Conservation (phyloP, 768 basidiomycete species). For the Amanita polypyramis region DNA sequence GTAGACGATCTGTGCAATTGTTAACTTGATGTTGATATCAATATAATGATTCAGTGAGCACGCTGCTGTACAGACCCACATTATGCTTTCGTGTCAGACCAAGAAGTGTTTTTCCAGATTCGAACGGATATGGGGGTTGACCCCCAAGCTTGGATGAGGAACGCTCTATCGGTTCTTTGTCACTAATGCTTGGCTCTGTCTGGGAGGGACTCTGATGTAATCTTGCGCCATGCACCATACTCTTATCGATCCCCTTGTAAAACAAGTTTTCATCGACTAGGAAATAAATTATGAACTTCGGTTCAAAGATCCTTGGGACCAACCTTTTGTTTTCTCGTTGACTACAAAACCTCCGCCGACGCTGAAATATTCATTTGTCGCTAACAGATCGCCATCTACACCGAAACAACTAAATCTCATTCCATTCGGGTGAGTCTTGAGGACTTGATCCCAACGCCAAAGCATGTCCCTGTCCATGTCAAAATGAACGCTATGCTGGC, state of each 20-base stretch:
- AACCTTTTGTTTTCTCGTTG: constrained; percentile 87
- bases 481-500: constrained; percentile 67
- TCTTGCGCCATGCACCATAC: constrained; percentile 68
- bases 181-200: constrained; percentile 22
- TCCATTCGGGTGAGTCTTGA: constrained; percentile 85
- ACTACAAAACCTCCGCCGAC: constrained; percentile 95
- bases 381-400: constrained; percentile 73
- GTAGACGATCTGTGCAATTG: constrained; percentile 88
- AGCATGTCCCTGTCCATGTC: constrained; percentile 90
- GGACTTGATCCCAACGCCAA: constrained; percentile 85
- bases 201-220: constrained; percentile 52
- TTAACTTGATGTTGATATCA: constrained; percentile 43
- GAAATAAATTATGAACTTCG: not conserved
- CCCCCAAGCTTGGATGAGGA: constrained; percentile 15
- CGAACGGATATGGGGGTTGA: constrained; percentile 80
- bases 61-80: constrained; percentile 23
- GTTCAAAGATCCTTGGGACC: constrained; percentile 5
- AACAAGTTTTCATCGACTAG: constrained; percentile 88
- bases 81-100: constrained; percentile 73
- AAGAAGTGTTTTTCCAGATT: constrained; percentile 65
- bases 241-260: constrained; percentile 86
- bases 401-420: constrained; percentile 88
- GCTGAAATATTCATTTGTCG: constrained; percentile 92
- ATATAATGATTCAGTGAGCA: not conserved
- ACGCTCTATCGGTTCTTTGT: not conserved